These are phyloP conservation scores for Lachnellula subtilissima DNA, from an alignment of 2,329 filamentous ascomycete species.

Conservation along the genomic window DNA sequence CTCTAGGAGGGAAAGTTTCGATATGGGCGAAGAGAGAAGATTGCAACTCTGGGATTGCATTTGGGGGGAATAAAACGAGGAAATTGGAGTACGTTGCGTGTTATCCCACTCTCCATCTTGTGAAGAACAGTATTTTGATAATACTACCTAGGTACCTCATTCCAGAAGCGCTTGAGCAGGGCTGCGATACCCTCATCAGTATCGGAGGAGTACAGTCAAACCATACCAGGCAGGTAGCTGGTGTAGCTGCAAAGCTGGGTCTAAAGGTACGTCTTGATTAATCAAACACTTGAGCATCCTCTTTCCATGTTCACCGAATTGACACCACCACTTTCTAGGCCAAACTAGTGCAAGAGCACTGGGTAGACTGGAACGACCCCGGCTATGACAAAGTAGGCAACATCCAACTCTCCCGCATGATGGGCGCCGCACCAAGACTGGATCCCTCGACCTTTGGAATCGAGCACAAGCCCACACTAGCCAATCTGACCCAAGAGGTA, in stretches of 20 bases:
- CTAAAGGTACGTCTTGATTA: conserved; percentile 36
- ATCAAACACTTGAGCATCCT: too few relatives aligned
- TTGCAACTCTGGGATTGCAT: conserved; percentile 62
- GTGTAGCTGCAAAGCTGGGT: conserved; percentile 53
- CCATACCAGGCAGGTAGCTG: conserved; percentile 64
- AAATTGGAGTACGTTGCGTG: conserved; percentile 52
- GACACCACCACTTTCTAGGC: conserved; percentile 15
- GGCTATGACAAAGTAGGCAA: conserved; percentile 64
- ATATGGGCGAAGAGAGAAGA: conserved; percentile 71
- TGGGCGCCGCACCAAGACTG: conserved; percentile 60
- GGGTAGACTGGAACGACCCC: conserved; percentile 58
- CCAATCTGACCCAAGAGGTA: conserved; percentile 50
- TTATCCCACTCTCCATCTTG: conserved; percentile 1
- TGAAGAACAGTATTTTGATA: not conserved
- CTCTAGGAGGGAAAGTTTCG: conserved; percentile 54
- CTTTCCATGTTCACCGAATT: not conserved
- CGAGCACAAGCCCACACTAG: conserved; percentile 60
- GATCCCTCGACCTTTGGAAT: conserved; percentile 61
- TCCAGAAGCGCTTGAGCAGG: conserved; percentile 53
- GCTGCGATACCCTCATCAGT: conserved; percentile 57
- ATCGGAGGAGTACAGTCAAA: conserved; percentile 68
- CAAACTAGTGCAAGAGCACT: conserved; percentile 61
- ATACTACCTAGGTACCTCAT: conserved; percentile 49
- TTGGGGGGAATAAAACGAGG: conserved; percentile 64
- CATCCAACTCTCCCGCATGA: conserved; percentile 64